A percentile compares a stretch with the other conserved stretches of the same genome.
Evolutionary conservation across 2,329 filamentous ascomycete genomes (phyloP).

Genomic region (Coleophoma cylindrospora): DNA sequence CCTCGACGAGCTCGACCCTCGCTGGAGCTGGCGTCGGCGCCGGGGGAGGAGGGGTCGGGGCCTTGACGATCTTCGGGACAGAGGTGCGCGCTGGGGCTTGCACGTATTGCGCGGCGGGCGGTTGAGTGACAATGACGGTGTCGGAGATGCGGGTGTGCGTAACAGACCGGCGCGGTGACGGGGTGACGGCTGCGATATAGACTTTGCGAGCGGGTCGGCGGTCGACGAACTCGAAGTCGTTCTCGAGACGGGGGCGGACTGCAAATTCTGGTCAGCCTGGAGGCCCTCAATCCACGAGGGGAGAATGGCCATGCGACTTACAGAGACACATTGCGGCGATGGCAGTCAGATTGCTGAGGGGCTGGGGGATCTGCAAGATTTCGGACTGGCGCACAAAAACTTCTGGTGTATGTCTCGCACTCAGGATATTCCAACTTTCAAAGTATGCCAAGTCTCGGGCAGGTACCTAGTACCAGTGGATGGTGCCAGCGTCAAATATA

Average conservation of each 20-base stretch:
- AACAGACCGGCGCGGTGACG: constrained; percentile 8
- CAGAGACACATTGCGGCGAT: not conserved
- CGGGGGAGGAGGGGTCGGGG: constrained; percentile 7
- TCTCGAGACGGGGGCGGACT: not conserved
- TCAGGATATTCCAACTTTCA: too few relatives aligned
- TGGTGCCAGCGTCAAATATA: too few relatives aligned
- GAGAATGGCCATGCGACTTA: not conserved
- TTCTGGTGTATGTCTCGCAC: too few relatives aligned
- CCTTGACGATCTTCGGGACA: constrained; percentile 1
- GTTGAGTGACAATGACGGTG: constrained; percentile 9
- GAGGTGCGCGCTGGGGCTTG: constrained; percentile 6
- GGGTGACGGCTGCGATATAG: constrained; percentile 9
- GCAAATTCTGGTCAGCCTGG: not conserved
- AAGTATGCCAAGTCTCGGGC: too few relatives aligned
- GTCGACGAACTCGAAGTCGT: not conserved
- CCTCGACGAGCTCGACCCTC: constrained; percentile 13
- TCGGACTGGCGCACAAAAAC: not conserved
- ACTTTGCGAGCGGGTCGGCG: not conserved
- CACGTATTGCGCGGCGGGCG: constrained; percentile 10
- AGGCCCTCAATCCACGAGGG: not conserved
- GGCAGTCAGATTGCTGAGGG: too few relatives aligned
- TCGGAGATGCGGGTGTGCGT: constrained; percentile 10
- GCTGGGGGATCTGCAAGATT: not conserved
- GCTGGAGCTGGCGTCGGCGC: constrained; percentile 5
- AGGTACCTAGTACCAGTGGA: too few relatives aligned